Conservation (phyloP, 768 basidiomycete genomes). For the Rhizopogon sp. region DNA sequence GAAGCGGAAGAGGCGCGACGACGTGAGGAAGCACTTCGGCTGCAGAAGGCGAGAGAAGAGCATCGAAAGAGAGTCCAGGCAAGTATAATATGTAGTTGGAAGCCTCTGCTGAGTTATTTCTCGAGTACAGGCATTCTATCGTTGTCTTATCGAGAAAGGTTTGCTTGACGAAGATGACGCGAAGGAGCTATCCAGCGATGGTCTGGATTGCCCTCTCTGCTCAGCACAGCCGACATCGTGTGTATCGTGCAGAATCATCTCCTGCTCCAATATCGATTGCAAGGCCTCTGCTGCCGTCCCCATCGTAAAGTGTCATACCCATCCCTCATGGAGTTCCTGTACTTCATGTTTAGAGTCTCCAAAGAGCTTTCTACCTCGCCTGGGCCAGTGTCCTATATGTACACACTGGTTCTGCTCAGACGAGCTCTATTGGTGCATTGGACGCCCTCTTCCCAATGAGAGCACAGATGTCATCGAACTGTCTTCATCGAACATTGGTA, state of each 20-base stretch:
- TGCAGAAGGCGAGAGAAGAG: background rate
- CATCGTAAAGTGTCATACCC: background rate
- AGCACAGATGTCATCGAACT: background rate
- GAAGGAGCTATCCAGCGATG: background rate
- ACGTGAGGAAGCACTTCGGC: background rate
- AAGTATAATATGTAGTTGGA: background rate
- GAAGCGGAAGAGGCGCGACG: background rate
- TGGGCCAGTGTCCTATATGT: background rate
- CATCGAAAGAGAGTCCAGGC: background rate
- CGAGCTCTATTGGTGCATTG: background rate
- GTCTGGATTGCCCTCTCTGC: background rate
- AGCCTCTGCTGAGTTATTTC: background rate
- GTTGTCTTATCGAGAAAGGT: background rate
- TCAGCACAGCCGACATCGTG: background rate
- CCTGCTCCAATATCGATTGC: background rate
- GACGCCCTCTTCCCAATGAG: background rate
- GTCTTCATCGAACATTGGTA: background rate
- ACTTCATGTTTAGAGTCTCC: background rate
- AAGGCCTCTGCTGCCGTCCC: background rate
- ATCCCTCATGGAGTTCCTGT: background rate
- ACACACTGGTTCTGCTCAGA: background rate
- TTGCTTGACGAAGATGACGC: background rate
- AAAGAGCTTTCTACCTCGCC: background rate
- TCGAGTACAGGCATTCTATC: background rate
- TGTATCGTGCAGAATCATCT: background rate